Evolutionary conservation across 768 basidiomycete genomes (phyloP).

Genomic region (Boletus sensibilis): DNA sequence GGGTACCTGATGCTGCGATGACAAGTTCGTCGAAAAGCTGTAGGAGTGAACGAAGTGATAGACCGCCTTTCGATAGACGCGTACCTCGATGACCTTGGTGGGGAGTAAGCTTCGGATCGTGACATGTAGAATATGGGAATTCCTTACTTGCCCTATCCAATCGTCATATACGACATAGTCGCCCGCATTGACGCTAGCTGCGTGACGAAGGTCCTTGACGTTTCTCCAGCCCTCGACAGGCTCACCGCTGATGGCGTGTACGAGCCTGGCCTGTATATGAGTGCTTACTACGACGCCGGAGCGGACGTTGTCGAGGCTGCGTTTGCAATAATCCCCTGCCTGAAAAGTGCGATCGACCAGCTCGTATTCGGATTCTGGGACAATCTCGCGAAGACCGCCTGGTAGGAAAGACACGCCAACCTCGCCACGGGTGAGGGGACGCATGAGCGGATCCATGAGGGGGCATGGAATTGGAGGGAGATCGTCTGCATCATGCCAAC

Average conservation of each 20-base stretch:
- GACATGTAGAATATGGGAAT: constrained; percentile 7
- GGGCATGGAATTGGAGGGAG: constrained; percentile 42
- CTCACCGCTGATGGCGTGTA: constrained; percentile 70
- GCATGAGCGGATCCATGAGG: constrained; percentile 66
- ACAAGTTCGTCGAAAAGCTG: constrained; percentile 84
- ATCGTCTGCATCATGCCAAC: constrained; percentile 88
- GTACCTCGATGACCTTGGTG: constrained; percentile 72
- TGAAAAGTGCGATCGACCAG: constrained; percentile 78
- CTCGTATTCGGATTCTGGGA: constrained; percentile 62
- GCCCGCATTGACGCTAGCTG: constrained; percentile 64
- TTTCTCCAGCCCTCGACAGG: constrained; percentile 63
- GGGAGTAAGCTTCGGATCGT: constrained; percentile 11
- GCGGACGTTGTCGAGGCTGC: constrained; percentile 66
- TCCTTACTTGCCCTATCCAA: constrained; percentile 85
- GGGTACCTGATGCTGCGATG: constrained; percentile 62
- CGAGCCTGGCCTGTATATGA: constrained; percentile 62
- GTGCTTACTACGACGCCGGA: constrained; percentile 73
- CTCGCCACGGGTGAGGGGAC: constrained; percentile 74
- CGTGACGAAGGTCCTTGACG: constrained; percentile 53
- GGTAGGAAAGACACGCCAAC: constrained; percentile 75
- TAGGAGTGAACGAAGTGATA: constrained; percentile 13
- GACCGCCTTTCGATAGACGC: constrained; percentile 15
- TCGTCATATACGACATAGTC: constrained; percentile 81
- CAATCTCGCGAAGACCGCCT: constrained; percentile 59
- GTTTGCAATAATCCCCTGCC: constrained; percentile 81